A percentile compares a stretch with the other conserved stretches of the same genome.
phyloP scores from a whole-genome alignment of 768 basidiomycete species.

The Amanita polypyramis region DNA sequence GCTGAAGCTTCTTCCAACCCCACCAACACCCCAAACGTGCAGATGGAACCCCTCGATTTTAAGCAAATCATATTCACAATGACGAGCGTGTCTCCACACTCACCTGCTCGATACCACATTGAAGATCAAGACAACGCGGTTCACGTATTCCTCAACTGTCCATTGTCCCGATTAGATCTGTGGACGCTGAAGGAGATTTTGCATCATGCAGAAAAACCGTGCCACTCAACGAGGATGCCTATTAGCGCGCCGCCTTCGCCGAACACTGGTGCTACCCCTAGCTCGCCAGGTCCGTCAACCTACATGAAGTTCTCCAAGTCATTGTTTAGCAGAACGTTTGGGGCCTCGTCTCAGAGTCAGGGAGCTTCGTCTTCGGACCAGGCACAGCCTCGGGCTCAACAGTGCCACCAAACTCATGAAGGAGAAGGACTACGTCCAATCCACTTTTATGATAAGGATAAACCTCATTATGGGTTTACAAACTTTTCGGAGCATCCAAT shows the following conservation, averaged over 20 bases:
- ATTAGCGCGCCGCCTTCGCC: conserved; percentile 4
- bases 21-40: not conserved
- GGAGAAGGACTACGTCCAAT: conserved; percentile 1
- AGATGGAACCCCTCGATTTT: conserved; percentile 1
- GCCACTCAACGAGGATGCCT: not conserved
- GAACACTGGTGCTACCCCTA: not conserved
- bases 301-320: not conserved
- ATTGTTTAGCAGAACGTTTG: not conserved
- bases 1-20: not conserved
- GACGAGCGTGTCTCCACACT: conserved; percentile 2
- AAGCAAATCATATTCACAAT: conserved; percentile 5
- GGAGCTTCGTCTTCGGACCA: not conserved
- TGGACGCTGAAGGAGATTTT: conserved; percentile 3
- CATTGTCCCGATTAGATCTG: conserved; percentile 7
- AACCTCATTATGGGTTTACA: conserved; percentile 29
- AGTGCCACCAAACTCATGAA: not conserved
- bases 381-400: not conserved
- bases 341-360: not conserved
- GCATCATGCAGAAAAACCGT: conserved; percentile 2
- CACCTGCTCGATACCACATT: conserved; percentile 4
- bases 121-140: conserved; percentile 4
- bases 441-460: conserved; percentile 25
- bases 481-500: conserved; percentile 35
- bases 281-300: not conserved
- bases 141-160: conserved; percentile 6